phyloP scores from a whole-genome alignment of 179 eudicot genomes.

The Sideroxylon spinosum region DNA sequence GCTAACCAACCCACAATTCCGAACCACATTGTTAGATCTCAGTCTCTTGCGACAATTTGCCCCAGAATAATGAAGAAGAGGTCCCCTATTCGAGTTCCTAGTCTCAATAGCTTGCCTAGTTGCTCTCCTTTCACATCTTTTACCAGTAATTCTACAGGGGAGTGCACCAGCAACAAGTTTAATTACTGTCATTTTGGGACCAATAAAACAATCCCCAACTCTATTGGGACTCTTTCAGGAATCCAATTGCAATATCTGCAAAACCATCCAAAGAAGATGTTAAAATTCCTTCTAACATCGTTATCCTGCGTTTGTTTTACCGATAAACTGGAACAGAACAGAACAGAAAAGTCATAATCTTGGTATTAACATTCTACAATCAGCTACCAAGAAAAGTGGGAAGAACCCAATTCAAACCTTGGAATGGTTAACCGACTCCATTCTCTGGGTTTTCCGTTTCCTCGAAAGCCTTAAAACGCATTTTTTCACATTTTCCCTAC shows the following conservation, averaged over 20 bases:
- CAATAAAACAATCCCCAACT: background rate
- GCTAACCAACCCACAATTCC: constrained; percentile 23
- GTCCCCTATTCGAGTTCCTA: background rate
- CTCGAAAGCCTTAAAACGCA: background rate
- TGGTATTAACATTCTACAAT: background rate
- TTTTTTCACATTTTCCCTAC: background rate
- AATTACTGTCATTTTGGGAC: constrained; percentile 14
- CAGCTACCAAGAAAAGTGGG: background rate
- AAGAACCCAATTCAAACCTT: background rate
- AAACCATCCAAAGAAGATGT: background rate
- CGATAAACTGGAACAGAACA: background rate
- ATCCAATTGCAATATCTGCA: background rate
- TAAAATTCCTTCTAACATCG: background rate
- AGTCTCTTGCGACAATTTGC: background rate
- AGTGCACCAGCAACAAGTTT: constrained; percentile 16
- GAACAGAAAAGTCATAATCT: background rate
- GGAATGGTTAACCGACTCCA: too few species aligned
- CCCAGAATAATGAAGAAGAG: constrained; percentile 3
- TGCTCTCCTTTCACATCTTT: constrained; percentile 9
- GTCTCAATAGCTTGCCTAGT: background rate
- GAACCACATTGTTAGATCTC: constrained; percentile 21
- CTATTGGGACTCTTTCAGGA: background rate
- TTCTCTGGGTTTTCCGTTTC: background rate
- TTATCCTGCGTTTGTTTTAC: background rate
- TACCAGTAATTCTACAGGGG: constrained; percentile 17